These are phyloP conservation scores for Thelephora ganbajun DNA, from an alignment of 768 basidiomycete species.

Conservation along the genomic window DNA sequence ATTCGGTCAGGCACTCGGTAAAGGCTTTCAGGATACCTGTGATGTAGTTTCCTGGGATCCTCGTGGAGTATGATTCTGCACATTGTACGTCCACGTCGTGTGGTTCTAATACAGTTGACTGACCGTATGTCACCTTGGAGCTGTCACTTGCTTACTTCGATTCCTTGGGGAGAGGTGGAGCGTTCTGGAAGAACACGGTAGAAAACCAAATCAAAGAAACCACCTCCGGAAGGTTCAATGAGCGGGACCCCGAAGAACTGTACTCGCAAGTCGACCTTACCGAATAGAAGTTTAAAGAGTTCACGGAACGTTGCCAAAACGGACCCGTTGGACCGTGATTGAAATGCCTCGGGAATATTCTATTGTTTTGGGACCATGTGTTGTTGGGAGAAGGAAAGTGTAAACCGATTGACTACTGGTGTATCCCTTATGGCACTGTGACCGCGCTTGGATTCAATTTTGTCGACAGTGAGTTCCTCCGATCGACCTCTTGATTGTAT, in stretches of 20 bases:
- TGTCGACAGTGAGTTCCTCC: constrained; percentile 3
- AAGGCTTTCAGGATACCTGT: background rate
- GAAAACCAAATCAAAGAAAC: constrained; percentile 2
- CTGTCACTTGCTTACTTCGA: constrained; percentile 4
- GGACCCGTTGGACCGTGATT: constrained; percentile 1
- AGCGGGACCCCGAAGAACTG: background rate
- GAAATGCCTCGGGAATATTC: constrained; percentile 3
- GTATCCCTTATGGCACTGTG: constrained; percentile 5
- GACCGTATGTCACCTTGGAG: background rate
- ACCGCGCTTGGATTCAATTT: constrained; percentile 3
- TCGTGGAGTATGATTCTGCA: constrained; percentile 6
- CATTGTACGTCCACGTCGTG: background rate
- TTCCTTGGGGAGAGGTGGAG: background rate
- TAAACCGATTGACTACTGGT: constrained; percentile 2
- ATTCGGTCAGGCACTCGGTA: background rate
- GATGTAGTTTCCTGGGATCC: constrained; percentile 8
- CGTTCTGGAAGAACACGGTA: constrained; percentile 5
- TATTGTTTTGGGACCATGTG: constrained; percentile 2
- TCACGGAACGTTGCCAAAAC: background rate
- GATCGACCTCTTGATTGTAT: constrained; percentile 1
- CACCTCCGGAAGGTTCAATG: constrained; percentile 2
- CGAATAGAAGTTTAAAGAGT: constrained; percentile 6
- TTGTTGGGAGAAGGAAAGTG: constrained; percentile 4
- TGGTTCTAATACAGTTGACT: background rate
- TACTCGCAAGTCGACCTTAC: constrained; percentile 3